Percentiles rank a stretch among this genome's conserved stretches.
These are phyloP conservation scores for Dryadomyces quercus-mongolicae DNA, from an alignment of 2,329 filamentous ascomycete species.

Conservation along the genomic window DNA sequence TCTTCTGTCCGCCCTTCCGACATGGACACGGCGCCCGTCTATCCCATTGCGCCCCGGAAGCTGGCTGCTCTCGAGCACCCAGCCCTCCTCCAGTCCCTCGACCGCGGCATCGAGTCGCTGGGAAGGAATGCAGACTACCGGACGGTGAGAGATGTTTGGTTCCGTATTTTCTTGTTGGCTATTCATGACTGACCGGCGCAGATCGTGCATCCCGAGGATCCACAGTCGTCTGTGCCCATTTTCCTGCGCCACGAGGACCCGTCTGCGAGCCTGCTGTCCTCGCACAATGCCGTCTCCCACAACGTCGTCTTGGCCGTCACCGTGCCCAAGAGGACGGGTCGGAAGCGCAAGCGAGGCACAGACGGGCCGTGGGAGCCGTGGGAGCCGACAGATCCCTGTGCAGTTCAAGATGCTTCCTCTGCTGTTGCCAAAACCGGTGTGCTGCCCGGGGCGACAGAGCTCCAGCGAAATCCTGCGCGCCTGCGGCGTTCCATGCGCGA, in stretches of 20 bases:
- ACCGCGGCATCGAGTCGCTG: conserved; percentile 28
- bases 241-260: conserved; percentile 71
- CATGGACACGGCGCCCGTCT: conserved; percentile 20
- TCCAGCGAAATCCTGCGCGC: conserved; percentile 35
- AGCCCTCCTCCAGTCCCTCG: conserved; percentile 26
- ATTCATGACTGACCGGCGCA: conserved; percentile 12
- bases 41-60: conserved; percentile 23
- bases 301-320: conserved; percentile 81
- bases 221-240: conserved; percentile 46
- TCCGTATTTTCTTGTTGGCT: not conserved
- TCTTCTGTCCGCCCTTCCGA: too few species aligned
- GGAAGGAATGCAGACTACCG: conserved; percentile 25
- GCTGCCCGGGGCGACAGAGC: conserved; percentile 4
- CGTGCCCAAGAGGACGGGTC: conserved; percentile 74
- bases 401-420: too few species aligned
- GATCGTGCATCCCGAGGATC: conserved; percentile 31
- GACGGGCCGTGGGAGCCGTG: conserved; percentile 43
- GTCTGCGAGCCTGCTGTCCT: conserved; percentile 65
- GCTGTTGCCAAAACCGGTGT: too few species aligned
- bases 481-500: conserved; percentile 57
- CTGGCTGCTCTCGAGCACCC: conserved; percentile 33
- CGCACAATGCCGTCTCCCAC: conserved; percentile 62
- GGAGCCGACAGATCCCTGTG: too few species aligned
- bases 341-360: conserved; percentile 73
- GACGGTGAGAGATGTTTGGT: conserved; percentile 17